Percentiles rank a stretch among this genome's conserved stretches.
These are phyloP conservation scores for Xylariaceae sp. DNA, from an alignment of 2,329 filamentous ascomycete genomes.

Conservation along the genomic window DNA sequence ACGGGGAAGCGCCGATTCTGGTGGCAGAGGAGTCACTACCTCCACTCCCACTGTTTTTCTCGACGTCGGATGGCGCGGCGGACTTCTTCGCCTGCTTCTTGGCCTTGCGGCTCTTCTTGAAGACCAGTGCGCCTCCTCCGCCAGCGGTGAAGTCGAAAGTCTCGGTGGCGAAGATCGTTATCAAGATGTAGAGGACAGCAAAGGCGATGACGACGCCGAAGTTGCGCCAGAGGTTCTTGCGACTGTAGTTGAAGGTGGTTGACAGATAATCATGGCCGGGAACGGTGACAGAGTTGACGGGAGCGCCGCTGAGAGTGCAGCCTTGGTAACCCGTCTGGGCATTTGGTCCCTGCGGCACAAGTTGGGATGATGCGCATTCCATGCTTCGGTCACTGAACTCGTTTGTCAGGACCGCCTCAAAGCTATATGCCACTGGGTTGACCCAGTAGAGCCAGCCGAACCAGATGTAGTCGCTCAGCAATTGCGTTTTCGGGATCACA, in stretches of 20 bases:
- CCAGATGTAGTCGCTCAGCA: conserved; percentile 57
- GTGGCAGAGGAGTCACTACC: conserved; percentile 19
- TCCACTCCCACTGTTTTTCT: conserved; percentile 36
- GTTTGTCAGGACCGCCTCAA: conserved; percentile 51
- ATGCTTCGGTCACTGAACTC: conserved; percentile 48
- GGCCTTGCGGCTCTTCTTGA: conserved; percentile 59
- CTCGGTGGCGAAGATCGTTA: conserved; percentile 67
- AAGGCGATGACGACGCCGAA: conserved; percentile 74
- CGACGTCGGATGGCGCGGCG: conserved; percentile 44
- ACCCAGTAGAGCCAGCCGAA: conserved; percentile 60
- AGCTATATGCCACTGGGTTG: conserved; percentile 59
- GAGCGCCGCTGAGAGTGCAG: conserved; percentile 48
- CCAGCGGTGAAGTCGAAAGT: conserved; percentile 52
- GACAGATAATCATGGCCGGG: conserved; percentile 48
- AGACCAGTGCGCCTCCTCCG: conserved; percentile 62
- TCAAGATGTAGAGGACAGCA: conserved; percentile 61
- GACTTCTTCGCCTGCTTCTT: conserved; percentile 44
- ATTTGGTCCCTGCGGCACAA: conserved; percentile 38
- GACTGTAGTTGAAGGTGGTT: conserved; percentile 45
- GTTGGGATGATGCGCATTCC: conserved; percentile 34
- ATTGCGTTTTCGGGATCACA: conserved; percentile 48
- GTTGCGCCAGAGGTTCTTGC: conserved; percentile 62
- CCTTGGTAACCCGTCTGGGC: conserved; percentile 38
- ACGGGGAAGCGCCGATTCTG: conserved; percentile 8
- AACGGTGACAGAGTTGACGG: conserved; percentile 39